These are phyloP conservation scores for Cordyceps sp. DNA, from an alignment of 2,329 filamentous ascomycete species.

Conservation along the genomic window DNA sequence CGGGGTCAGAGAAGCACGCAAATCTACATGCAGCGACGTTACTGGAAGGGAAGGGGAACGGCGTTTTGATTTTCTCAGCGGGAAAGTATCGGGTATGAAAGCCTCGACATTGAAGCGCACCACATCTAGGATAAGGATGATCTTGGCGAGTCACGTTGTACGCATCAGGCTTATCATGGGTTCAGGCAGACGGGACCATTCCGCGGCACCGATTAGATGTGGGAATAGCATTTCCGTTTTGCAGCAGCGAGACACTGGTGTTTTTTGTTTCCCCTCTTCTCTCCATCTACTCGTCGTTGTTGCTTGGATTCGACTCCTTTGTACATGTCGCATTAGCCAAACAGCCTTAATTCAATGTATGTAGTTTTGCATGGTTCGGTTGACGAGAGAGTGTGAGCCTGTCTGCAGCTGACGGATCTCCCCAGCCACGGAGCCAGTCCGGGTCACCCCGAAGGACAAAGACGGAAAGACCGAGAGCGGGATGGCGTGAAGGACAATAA, in stretches of 20 bases:
- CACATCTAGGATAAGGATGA: slow-evolving; percentile 4
- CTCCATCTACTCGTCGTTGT: background rate
- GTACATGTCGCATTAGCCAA: slow-evolving; percentile 7
- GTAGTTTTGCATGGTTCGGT: too few species aligned
- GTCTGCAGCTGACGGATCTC: too few species aligned
- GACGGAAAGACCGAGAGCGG: too few species aligned
- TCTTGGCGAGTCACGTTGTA: slow-evolving; percentile 4
- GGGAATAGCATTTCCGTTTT: slow-evolving; percentile 5
- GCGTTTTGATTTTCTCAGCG: slow-evolving; percentile 4
- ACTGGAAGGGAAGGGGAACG: slow-evolving; percentile 2
- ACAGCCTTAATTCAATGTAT: slow-evolving; percentile 6
- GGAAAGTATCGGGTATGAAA: slow-evolving; percentile 2
- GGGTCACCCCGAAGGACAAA: too few species aligned
- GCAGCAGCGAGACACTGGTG: slow-evolving; percentile 4
- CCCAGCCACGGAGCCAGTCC: too few species aligned
- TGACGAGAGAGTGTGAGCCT: too few species aligned
- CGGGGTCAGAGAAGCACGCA: background rate
- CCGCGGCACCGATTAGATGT: slow-evolving; percentile 5
- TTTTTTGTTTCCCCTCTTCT: background rate
- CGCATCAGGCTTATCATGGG: slow-evolving; percentile 3
- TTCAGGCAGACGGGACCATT: slow-evolving; percentile 1
- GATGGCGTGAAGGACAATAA: too few species aligned
- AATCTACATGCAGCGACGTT: slow-evolving; percentile 4
- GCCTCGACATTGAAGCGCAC: slow-evolving; percentile 2
- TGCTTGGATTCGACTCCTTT: slow-evolving; percentile 2